phyloP scores from a whole-genome alignment of 129 eudicot genomes.

The Flaveria bidentis region DNA sequence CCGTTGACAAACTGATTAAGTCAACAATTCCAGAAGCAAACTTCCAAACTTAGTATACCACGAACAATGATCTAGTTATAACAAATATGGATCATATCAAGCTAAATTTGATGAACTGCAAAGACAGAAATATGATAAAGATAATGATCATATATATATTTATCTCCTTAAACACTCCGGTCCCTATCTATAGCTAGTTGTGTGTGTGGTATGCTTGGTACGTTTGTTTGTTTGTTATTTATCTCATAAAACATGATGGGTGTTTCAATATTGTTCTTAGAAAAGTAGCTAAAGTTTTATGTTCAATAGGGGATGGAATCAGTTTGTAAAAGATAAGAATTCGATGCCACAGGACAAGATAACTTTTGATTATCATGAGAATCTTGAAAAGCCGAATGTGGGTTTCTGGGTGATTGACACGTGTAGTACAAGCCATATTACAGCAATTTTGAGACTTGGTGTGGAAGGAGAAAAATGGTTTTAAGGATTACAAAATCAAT shows the following conservation, averaged over 20 bases:
- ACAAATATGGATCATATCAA: conserved; percentile 66
- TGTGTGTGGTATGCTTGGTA: no score
- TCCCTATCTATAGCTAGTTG: no score
- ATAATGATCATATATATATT: no score
- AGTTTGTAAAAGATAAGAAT: conserved; percentile 65
- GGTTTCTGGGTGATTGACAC: conserved; percentile 48
- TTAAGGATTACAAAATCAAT: background rate
- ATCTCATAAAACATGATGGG: no score
- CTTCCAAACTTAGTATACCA: background rate
- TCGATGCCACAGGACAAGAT: conserved; percentile 54
- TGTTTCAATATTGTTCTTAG: no score
- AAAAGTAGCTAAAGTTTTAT: no score
- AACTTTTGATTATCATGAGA: conserved; percentile 43
- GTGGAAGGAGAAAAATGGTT: background rate
- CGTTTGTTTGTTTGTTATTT: no score
- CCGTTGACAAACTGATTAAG: background rate
- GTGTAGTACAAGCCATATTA: conserved; percentile 9
- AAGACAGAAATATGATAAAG: background rate
- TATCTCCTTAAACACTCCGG: no score
- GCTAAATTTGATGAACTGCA: conserved; percentile 50
- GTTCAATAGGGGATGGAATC: background rate
- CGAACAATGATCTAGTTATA: conserved; percentile 41
- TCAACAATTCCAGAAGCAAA: no score
- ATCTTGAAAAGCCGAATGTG: conserved; percentile 19
- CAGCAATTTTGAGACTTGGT: conserved; percentile 26